Percentiles rank a stretch among this genome's conserved stretches.
phyloP scores from a whole-genome alignment of 305 asterid species.

The Fraxinus xanthoxyloides region DNA sequence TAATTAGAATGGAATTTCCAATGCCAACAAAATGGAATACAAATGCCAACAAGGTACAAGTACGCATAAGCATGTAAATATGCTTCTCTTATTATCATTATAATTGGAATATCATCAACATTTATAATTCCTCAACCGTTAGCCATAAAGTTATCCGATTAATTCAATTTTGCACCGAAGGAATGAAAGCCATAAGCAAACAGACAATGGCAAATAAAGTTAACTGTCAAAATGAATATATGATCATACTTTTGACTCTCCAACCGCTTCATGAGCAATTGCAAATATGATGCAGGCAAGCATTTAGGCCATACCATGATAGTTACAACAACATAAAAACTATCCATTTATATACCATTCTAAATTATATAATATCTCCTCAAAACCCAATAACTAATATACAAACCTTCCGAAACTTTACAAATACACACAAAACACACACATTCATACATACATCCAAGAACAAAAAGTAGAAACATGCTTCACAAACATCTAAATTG shows the following conservation, averaged over 20 bases:
- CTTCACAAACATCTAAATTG: background rate
- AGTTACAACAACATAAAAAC: background rate
- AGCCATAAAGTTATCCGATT: background rate
- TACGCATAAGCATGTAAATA: background rate
- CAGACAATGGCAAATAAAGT: background rate
- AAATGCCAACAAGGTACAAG: background rate
- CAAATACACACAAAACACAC: background rate
- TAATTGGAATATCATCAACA: background rate
- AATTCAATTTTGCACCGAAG: background rate
- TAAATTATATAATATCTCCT: background rate
- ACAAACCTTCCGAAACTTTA: background rate
- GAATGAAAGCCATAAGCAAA: background rate
- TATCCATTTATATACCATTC: background rate
- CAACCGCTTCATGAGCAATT: background rate
- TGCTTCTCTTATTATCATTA: background rate
- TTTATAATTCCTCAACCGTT: constrained; percentile 3
- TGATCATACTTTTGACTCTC: background rate
- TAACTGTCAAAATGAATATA: background rate
- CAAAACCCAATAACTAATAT: background rate
- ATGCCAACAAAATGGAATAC: background rate
- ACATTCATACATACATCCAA: background rate
- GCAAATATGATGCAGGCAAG: background rate
- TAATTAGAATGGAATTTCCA: constrained; percentile 7
- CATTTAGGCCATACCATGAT: background rate
- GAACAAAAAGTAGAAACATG: background rate